Percentiles rank a stretch among this genome's conserved stretches.
These are phyloP conservation scores for Rubia tinctorum DNA, from an alignment of 305 asterid genomes.

Conservation along the genomic window DNA sequence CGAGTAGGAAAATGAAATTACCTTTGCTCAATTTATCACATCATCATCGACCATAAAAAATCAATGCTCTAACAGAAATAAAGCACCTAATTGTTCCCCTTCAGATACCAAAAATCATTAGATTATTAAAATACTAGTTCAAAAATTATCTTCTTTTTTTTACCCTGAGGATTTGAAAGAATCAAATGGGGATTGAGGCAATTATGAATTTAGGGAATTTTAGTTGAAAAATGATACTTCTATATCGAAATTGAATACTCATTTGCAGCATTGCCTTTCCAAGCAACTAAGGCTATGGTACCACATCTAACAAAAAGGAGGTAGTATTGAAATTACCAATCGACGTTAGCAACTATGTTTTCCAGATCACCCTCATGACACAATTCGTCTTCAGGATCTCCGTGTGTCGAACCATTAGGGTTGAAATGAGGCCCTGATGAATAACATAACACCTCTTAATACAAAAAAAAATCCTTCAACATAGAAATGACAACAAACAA, in stretches of 20 bases:
- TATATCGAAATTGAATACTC: slow-evolving; percentile 1
- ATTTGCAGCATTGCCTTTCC: slow-evolving; percentile 62
- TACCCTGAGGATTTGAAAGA: too few species aligned
- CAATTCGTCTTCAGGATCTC: slow-evolving; percentile 87
- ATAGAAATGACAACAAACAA: slow-evolving; percentile 5
- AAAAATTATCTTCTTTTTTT: too few species aligned
- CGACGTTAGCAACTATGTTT: slow-evolving; percentile 93
- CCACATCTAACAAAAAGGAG: slow-evolving; percentile 57
- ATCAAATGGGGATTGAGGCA: too few species aligned
- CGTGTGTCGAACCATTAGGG: slow-evolving; percentile 76
- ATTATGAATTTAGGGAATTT: background rate
- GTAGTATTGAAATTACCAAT: slow-evolving; percentile 46
- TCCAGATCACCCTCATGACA: slow-evolving; percentile 99
- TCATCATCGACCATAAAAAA: too few species aligned
- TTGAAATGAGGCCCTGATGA: slow-evolving; percentile 83
- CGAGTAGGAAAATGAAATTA: too few species aligned
- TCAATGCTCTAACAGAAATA: too few species aligned
- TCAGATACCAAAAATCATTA: too few species aligned
- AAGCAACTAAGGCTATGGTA: too few species aligned
- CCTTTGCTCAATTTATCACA: too few species aligned
- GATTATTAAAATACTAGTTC: too few species aligned
- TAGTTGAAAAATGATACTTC: background rate
- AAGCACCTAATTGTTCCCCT: too few species aligned
- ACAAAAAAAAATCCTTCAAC: background rate
- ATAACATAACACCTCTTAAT: background rate